These are phyloP conservation scores for Microglena sp. DNA, from an alignment of 139 green algal genomes.

Conservation along the genomic window DNA sequence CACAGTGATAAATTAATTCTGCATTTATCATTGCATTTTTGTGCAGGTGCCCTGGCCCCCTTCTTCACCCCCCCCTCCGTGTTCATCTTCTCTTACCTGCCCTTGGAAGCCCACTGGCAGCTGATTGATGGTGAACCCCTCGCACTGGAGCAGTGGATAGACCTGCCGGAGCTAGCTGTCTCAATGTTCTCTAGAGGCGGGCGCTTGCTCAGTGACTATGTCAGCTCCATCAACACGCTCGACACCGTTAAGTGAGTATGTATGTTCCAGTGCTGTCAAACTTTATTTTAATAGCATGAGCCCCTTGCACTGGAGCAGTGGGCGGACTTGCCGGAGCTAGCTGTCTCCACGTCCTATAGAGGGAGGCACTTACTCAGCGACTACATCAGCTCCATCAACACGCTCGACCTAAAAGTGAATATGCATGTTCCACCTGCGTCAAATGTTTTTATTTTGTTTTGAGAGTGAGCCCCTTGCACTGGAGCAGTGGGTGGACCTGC, in stretches of 20 bases:
- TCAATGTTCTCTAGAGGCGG: slow-evolving; percentile 24
- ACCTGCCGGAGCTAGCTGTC: slow-evolving; percentile 22
- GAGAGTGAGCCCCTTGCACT: not conserved
- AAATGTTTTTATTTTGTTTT: too few species aligned
- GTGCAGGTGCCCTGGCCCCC: not conserved
- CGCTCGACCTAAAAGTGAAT: too few species aligned
- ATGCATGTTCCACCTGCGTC: too few species aligned
- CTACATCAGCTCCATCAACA: too few species aligned
- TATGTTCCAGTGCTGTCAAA: too few species aligned
- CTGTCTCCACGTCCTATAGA: slow-evolving; percentile 16
- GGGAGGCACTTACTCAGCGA: slow-evolving; percentile 13
- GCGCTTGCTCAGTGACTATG: too few species aligned
- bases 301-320: slow-evolving; percentile 13
- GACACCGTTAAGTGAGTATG: too few species aligned
- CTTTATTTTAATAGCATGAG: too few species aligned
- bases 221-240: too few species aligned
- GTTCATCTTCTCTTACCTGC: slow-evolving; percentile 44
- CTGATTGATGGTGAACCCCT: slow-evolving; percentile 9
- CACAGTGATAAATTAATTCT: too few species aligned
- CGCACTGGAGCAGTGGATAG: slow-evolving; percentile 27
- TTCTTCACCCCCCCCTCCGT: slow-evolving; percentile 42
- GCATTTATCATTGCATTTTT: too few species aligned
- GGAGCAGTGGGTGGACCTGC: slow-evolving; percentile 32
- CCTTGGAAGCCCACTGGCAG: slow-evolving; percentile 47
- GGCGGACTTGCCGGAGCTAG: slow-evolving; percentile 33